These are phyloP conservation scores for Arachnomyces sp. DNA, from an alignment of 2,329 filamentous ascomycete species.

Conservation along the genomic window DNA sequence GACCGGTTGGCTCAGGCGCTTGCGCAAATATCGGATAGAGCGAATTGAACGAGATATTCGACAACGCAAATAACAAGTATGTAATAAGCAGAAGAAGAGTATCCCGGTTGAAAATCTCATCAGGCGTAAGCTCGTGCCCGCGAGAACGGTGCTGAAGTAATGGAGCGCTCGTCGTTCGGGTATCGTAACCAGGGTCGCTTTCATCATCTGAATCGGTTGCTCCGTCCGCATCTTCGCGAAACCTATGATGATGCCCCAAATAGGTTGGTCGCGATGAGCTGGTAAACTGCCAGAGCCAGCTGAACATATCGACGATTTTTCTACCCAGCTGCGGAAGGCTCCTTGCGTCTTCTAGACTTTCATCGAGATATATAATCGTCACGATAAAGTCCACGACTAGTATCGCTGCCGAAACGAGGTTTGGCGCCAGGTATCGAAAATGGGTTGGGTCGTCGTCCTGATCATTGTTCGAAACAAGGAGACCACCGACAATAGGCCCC, in stretches of 20 bases:
- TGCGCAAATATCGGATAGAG: conserved; percentile 90
- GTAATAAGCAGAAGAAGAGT: conserved; percentile 74
- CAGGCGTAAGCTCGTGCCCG: conserved; percentile 43
- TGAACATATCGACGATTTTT: conserved; percentile 54
- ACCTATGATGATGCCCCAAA: conserved; percentile 32
- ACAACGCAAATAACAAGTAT: conserved; percentile 87
- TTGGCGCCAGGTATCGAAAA: conserved; percentile 81
- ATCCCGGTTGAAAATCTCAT: conserved; percentile 66
- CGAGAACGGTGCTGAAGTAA: conserved; percentile 34
- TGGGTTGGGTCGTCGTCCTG: conserved; percentile 53
- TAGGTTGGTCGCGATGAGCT: conserved; percentile 54
- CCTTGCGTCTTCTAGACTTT: conserved; percentile 66
- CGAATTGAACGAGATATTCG: conserved; percentile 92
- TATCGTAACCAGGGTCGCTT: conserved; percentile 31
- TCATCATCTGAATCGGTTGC: conserved; percentile 38
- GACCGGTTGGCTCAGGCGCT: conserved; percentile 65
- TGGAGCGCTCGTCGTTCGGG: conserved; percentile 22
- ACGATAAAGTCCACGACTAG: conserved; percentile 66
- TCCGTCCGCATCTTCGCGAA: conserved; percentile 25
- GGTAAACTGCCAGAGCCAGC: conserved; percentile 64
- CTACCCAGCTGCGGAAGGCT: conserved; percentile 54
- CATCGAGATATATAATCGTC: conserved; percentile 73
- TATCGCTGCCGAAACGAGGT: conserved; percentile 67
- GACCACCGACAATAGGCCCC: conserved; percentile 80
- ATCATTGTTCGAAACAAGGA: conserved; percentile 62